phyloP scores from a whole-genome alignment of 2,329 filamentous ascomycete genomes.

The Cladosporium halotolerans region DNA sequence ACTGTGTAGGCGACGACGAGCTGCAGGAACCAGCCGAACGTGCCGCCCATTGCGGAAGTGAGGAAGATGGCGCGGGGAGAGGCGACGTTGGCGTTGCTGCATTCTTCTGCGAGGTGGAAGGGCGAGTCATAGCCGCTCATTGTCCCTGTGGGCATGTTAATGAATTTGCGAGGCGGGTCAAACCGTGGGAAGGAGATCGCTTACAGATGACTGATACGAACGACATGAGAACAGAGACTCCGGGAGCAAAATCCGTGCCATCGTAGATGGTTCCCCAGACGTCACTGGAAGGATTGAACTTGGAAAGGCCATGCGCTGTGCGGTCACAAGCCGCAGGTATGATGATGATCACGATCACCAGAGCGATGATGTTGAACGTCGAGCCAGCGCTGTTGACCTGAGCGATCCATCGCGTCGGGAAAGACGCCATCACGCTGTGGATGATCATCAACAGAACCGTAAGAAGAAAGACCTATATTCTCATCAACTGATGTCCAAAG shows the following conservation, averaged over 20 bases:
- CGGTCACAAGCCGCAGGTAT: slow-evolving; percentile 56
- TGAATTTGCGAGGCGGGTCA: slow-evolving; percentile 18
- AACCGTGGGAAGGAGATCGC: background rate
- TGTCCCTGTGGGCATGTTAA: slow-evolving; percentile 2
- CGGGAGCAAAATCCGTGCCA: slow-evolving; percentile 61
- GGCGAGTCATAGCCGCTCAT: slow-evolving; percentile 56
- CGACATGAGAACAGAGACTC: slow-evolving; percentile 63
- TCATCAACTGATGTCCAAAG: background rate
- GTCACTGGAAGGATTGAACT: slow-evolving; percentile 51
- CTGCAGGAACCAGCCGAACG: slow-evolving; percentile 68
- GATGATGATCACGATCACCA: slow-evolving; percentile 60
- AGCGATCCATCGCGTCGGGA: slow-evolving; percentile 66
- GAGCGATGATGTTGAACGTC: slow-evolving; percentile 62
- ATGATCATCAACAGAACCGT: slow-evolving; percentile 62
- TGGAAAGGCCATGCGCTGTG: slow-evolving; percentile 47
- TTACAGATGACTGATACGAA: slow-evolving; percentile 62
- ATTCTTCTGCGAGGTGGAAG: slow-evolving; percentile 70
- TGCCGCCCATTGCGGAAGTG: slow-evolving; percentile 59
- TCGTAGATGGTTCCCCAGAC: slow-evolving; percentile 64
- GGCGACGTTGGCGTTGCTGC: slow-evolving; percentile 64
- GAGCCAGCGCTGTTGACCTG: slow-evolving; percentile 64
- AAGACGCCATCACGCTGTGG: slow-evolving; percentile 60
- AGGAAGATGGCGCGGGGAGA: slow-evolving; percentile 66
- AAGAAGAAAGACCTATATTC: slow-evolving; percentile 55
- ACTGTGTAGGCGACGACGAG: slow-evolving; percentile 68